Conservation (phyloP, 768 basidiomycete genomes). For the Phylloporus sp. region DNA sequence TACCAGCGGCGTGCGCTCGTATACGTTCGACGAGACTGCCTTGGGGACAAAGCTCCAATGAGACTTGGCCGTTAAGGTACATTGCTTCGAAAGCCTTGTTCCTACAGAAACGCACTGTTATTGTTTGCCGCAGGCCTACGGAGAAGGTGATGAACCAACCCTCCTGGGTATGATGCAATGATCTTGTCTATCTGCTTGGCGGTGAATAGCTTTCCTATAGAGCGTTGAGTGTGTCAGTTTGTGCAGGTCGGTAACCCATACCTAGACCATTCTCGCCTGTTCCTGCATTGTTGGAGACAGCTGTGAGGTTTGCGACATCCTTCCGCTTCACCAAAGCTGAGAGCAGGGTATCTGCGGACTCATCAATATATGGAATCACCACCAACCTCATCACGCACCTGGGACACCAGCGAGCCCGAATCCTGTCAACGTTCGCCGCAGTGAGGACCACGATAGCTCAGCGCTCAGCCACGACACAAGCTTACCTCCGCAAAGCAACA, state of each 20-base stretch:
- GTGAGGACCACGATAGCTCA: background rate
- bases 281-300: slow-evolving; percentile 88
- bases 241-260: slow-evolving; percentile 18
- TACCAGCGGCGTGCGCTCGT: slow-evolving; percentile 85
- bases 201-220: slow-evolving; percentile 67
- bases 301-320: slow-evolving; percentile 72
- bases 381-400: slow-evolving; percentile 39
- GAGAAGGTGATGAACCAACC: slow-evolving; percentile 38
- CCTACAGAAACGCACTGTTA: slow-evolving; percentile 34
- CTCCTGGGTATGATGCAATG: slow-evolving; percentile 87
- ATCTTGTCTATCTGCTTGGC: slow-evolving; percentile 76
- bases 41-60: slow-evolving; percentile 87
- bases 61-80: slow-evolving; percentile 78
- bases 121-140: background rate
- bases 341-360: slow-evolving; percentile 69
- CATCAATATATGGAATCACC: background rate
- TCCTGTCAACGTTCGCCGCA: slow-evolving; percentile 41
- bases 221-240: background rate
- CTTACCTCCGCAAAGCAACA: slow-evolving; percentile 79
- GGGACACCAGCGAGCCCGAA: slow-evolving; percentile 90
- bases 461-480: background rate
- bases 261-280: slow-evolving; percentile 67
- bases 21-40: slow-evolving; percentile 87
- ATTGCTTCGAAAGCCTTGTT: slow-evolving; percentile 83
- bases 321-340: slow-evolving; percentile 68